Base-by-base conservation (phyloP, 2,329 filamentous ascomycete genomes). In the Diaporthe batatas region DNA sequence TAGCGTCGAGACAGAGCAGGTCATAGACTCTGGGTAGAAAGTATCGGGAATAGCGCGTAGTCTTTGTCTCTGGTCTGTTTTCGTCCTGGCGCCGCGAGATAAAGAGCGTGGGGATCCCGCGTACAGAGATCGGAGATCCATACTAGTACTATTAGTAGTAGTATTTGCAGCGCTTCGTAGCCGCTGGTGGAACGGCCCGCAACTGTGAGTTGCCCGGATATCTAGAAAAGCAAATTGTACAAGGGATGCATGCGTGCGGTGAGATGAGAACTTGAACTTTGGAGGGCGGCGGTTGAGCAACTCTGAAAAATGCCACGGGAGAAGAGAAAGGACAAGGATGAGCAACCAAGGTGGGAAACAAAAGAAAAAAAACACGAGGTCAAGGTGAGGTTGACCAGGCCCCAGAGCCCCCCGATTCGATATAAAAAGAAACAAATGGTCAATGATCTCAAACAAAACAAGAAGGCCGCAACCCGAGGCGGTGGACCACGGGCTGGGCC, bases 131-230 rank as follows among this genome's bases (percentile, higher is more conserved):
- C 44, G 47, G 34, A 64, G 59, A 68, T 70, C 73, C 72, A 73
- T 72, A 25, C 57, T n/a, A 47, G 59, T 36, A 18, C 32, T 53
- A 47, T 39, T 32, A 62, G 39, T 12, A n/a, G 39, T 6, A 42
- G 6, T 47, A 47, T 49, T 23, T 54, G 68, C 49, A 54, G 73
- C 68, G 71, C 58, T 55, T 74, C 71, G 71, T 74, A 74, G 68
- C 71, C 73, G 73, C 73, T 71, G 53, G 65, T 73, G 54, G 47
- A 64, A 74, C 67, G 54, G 53, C 34, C 70, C 53, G 70, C 36
- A 25, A 23, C 11, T 39, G 29, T 32, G 29, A 11, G 29, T 10
- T 53, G 32, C 34, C 39, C 21, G 47, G 39, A n/a, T 49, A 34
- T 34, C 39, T 29, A 32, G 21, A 68, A 44, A 68, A 58, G 25